Evolutionary conservation across 1,139 yeast species (phyloP).

Genomic region (Barnettozyma hawaiiensis): DNA sequence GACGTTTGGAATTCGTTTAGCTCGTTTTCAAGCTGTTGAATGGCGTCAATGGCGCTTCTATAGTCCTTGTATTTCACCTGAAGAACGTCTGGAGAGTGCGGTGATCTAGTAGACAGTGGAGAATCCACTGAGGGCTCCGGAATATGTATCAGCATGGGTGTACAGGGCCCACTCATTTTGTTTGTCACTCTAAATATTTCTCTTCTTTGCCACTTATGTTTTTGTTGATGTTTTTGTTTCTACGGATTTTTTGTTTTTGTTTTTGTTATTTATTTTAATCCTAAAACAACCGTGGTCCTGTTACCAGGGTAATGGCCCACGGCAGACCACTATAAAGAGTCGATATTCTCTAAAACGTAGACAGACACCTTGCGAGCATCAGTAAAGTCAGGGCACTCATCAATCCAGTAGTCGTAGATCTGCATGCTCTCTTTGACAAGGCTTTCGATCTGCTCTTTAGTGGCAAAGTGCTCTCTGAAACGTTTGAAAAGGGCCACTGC

Average conservation of each 20-base stretch:
- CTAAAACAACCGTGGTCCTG: too few species aligned
- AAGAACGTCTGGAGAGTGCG: slow-evolving; percentile 15
- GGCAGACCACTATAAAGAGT: too few species aligned
- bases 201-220: not conserved
- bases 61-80: slow-evolving; percentile 25
- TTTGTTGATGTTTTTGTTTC: not conserved
- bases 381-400: not conserved
- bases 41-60: slow-evolving; percentile 26
- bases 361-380: not conserved
- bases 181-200: not conserved
- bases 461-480: slow-evolving; percentile 9
- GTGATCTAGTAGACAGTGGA: slow-evolving; percentile 5
- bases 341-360: not conserved
- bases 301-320: not conserved
- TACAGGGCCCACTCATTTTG: slow-evolving; percentile 5
- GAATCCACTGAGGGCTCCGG: slow-evolving; percentile 1
- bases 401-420: not conserved
- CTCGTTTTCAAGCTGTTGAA: slow-evolving; percentile 25
- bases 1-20: slow-evolving; percentile 27
- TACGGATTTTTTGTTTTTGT: too few species aligned
- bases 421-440: not conserved
- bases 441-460: not conserved
- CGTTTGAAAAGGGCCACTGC: slow-evolving; percentile 13
- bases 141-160: not conserved
- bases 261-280: too few species aligned